Conservation (phyloP, 495 filamentous ascomycete genomes). For the Clohesyomyces aquaticus region DNA sequence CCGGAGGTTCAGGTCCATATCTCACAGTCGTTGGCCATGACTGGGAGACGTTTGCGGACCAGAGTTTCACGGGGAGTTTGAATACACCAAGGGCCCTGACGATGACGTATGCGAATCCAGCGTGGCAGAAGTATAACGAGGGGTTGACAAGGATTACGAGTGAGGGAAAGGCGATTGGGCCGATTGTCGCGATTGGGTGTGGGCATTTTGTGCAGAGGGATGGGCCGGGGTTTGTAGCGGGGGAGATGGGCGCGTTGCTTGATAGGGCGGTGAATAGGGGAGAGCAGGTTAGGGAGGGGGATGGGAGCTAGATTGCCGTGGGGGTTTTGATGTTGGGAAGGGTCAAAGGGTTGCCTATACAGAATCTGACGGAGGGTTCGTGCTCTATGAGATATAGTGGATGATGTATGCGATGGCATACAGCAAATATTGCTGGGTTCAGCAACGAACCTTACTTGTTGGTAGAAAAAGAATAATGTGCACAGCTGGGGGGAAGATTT, state of each 20-base stretch:
- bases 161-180: constrained; percentile 48
- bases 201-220: constrained; percentile 69
- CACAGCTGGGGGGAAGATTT: too few species aligned
- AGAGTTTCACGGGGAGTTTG: constrained; percentile 43
- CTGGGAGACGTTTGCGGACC: constrained; percentile 59
- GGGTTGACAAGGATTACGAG: constrained; percentile 56
- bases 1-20: constrained; percentile 47
- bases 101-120: constrained; percentile 58
- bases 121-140: constrained; percentile 62
- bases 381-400: too few species aligned
- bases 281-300: constrained; percentile 25
- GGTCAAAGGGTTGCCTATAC: too few species aligned
- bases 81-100: constrained; percentile 50
- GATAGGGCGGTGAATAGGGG: constrained; percentile 27
- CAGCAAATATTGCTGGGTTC: too few species aligned
- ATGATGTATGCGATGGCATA: too few species aligned
- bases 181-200: constrained; percentile 57
- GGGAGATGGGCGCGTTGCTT: constrained; percentile 48
- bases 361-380: too few species aligned
- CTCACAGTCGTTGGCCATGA: constrained; percentile 66
- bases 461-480: too few species aligned
- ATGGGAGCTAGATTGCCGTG: not conserved
- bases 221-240: constrained; percentile 60
- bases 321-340: not conserved
- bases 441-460: too few species aligned